phyloP scores from a whole-genome alignment of 2,329 filamentous ascomycete species.

The Metarhizium guizhouense region DNA sequence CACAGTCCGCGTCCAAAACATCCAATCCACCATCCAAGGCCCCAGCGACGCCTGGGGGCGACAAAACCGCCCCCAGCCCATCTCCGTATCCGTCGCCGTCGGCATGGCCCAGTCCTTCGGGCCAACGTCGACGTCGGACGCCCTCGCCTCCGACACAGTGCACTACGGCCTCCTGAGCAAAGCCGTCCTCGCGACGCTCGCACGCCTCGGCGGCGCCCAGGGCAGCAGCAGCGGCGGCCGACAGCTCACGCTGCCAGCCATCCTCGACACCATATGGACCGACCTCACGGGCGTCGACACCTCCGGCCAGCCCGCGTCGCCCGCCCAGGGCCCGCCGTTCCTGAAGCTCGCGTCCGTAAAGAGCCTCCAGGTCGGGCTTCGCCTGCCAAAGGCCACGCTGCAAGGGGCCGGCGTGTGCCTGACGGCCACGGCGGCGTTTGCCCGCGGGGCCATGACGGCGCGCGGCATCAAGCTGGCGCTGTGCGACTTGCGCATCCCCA shows the following conservation, averaged over 20 bases:
- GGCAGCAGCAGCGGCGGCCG: neutral
- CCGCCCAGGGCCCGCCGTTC: constrained; percentile 14
- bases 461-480: constrained; percentile 35
- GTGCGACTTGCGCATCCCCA: constrained; percentile 52
- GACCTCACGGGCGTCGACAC: constrained; percentile 18
- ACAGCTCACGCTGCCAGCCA: constrained; percentile 14
- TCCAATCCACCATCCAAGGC: constrained; percentile 47
- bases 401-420: constrained; percentile 52
- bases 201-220: constrained; percentile 13
- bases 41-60: constrained; percentile 63
- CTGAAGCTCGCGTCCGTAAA: constrained; percentile 26
- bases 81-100: constrained; percentile 51
- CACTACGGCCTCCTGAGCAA: constrained; percentile 69
- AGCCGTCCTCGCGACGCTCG: constrained; percentile 42
- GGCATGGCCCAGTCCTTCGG: constrained; percentile 47
- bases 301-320: constrained; percentile 6
- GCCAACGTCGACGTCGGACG: constrained; percentile 48
- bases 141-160: constrained; percentile 59
- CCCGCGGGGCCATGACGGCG: constrained; percentile 11
- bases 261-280: constrained; percentile 24
- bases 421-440: constrained; percentile 34
- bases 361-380: constrained; percentile 42
- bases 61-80: constrained; percentile 47
- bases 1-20: constrained; percentile 51
- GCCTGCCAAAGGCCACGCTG: constrained; percentile 60